phyloP scores from a whole-genome alignment of 148 eudicot species.

The Chenopodium album region DNA sequence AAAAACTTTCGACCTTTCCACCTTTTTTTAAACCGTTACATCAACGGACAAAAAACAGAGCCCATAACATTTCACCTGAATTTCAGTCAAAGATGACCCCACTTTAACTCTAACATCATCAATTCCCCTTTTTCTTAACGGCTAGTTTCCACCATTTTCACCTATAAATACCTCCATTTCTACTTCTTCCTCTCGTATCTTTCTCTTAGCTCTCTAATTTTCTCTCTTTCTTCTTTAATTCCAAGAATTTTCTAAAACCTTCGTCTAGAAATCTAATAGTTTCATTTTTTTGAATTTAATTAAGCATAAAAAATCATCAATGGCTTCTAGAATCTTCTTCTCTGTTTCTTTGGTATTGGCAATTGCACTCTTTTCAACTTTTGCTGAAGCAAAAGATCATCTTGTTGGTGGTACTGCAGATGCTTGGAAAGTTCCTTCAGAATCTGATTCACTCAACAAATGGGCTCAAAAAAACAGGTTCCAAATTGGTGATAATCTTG shows the following conservation, averaged over 20 bases:
- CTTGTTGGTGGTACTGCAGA: slow-evolving; percentile 57
- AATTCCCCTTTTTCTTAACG: slow-evolving; percentile 25
- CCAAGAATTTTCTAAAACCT: not conserved
- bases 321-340: slow-evolving; percentile 28
- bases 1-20: not conserved
- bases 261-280: not conserved
- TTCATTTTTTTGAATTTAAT: not conserved
- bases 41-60: slow-evolving; percentile 18
- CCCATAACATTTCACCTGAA: slow-evolving; percentile 12
- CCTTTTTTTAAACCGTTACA: slow-evolving; percentile 16
- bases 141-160: slow-evolving; percentile 12
- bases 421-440: slow-evolving; percentile 62
- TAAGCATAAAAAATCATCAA: not conserved
- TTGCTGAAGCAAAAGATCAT: slow-evolving; percentile 52
- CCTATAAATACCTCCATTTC: slow-evolving; percentile 11
- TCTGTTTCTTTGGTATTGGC: slow-evolving; percentile 20
- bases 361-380: slow-evolving; percentile 6
- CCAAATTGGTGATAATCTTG: slow-evolving; percentile 54
- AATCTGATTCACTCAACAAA: slow-evolving; percentile 57
- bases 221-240: not conserved
- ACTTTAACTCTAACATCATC: not conserved
- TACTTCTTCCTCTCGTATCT: not conserved
- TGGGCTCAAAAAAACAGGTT: slow-evolving; percentile 60
- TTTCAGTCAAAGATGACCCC: slow-evolving; percentile 18
- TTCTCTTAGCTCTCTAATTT: not conserved